Evolutionary conservation across 305 asterid species (phyloP), one percentile per base, ranked within the genome.

Genomic region (Rubia tinctorum): DNA sequence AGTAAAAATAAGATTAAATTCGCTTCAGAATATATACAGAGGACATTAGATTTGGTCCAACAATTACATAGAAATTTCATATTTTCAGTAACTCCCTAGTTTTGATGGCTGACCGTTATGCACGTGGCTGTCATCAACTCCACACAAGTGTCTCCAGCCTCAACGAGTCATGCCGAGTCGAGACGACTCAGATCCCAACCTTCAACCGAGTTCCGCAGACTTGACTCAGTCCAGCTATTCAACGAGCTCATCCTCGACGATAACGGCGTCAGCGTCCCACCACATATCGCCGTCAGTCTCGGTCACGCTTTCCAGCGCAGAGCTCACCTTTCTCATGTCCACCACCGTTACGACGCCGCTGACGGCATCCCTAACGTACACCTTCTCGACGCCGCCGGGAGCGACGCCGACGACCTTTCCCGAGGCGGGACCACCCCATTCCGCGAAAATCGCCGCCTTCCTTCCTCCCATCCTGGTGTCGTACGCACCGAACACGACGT

Each of bases 231-330:
- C 68, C 13, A 61, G 40, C 75, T 43, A 75, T 61, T 77, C 86
- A 78, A 80, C 76, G 40, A 58, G 76, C 44, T 85, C 85, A 22
- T 85, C 80, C 58, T 86, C 92, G 61, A 76, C 77, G 10, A 83
- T 88, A 65, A 83, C 91, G 90, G 89, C 93, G 91, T 87, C 96
- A 56, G 92, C 90, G 70, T 86, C 92, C 90, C 89, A 91, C 97
- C 94, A 88, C 6, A 87, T 80, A 61, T 86, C 91, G 80, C 83
- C 88, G 87, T 86, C 88, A 51, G 75, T 7, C 60, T 74, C 87
- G 68, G 78, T 75, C 79, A 71, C 74, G 7, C 74, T 73, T 72
- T 83, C 87, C 56, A 94, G 82, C 87, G 92, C 91, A 78, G 82
- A 63, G 68, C 85, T 84, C 8, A 84, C 77, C 22, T 85, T 91